Base-by-base conservation (phyloP, 495 filamentous ascomycete genomes). In the Venustampulla echinocandica region DNA sequence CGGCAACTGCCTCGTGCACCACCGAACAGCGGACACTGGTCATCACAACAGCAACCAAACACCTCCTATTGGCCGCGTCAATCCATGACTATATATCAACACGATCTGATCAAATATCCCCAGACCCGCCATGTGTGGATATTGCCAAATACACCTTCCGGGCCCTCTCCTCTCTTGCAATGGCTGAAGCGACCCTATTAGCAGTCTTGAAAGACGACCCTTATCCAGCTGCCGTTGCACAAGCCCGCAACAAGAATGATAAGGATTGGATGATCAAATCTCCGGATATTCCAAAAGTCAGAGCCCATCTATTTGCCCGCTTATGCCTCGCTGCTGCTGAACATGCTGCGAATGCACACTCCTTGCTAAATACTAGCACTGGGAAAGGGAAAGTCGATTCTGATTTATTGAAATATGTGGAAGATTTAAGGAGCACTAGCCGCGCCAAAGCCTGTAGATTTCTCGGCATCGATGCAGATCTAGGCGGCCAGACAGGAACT, bases 161-260 rank as follows among this genome's bases (percentile, higher is more conserved):
- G 0, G 87, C 87, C 4, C 70, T 95, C 20, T 71, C 80, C 10
- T 75, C 74, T 1, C 71, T 96, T 4, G 82, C 88, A 0, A 65
- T 93, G 10, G 85, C 87, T 0, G 88, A 95, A 61, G 90, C 92
- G 0, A 96, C 90, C 0, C 74, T 97, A 4, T 70, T 95, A 1
- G 85, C 87, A 2, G 87, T 96, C 0, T 63, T 90, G 22, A 96
- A 95, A 56, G 90, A 95, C 54, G 92, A 98, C 58, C 87, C 90
- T 0, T 95, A 97, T 55, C 80, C 92, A 1, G 79, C 80, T 2
- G 75, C 77, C 11, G 82, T 87, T 23, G 77, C 85, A 10, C 83
- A 87, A 46, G 76, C 79, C 37, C 73, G 86, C 24, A 89, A 92
- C 55, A 74, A 79, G 21, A 79, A 84, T 50, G 85, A 88, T 61